A percentile compares a stretch with the other conserved stretches of the same genome.
phyloP scores from a whole-genome alignment of 1,284 basidiomycete species.

The Apiotrichum akiyoshidainum region DNA sequence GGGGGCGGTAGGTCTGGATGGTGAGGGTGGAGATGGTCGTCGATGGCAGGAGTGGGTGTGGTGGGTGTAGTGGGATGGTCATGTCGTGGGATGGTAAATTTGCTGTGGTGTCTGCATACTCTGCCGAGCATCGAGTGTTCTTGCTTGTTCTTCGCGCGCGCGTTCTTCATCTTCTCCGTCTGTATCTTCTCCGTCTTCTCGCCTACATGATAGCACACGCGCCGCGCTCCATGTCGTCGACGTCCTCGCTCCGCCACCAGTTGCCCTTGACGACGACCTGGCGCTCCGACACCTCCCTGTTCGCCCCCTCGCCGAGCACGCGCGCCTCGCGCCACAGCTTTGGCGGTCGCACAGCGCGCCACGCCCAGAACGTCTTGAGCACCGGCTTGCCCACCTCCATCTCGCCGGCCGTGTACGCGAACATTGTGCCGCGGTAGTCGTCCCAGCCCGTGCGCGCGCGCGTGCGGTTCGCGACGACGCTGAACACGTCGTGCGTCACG shows the following conservation, averaged over 20 bases:
- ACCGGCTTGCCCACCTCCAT: slow-evolving; percentile 53
- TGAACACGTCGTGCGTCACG: slow-evolving; percentile 62
- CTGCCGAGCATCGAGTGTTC: background rate
- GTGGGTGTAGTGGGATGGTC: background rate
- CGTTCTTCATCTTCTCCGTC: no score
- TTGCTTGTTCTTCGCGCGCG: no score
- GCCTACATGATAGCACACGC: slow-evolving; percentile 18
- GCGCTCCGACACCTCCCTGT: background rate
- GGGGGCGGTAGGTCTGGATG: no score
- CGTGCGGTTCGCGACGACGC: slow-evolving; percentile 54
- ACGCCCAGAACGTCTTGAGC: slow-evolving; percentile 79
- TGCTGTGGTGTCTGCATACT: no score
- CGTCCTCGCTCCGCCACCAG: slow-evolving; percentile 13
- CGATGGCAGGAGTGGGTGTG: background rate
- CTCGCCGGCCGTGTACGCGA: slow-evolving; percentile 33
- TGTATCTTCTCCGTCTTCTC: background rate
- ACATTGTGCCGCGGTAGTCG: slow-evolving; percentile 59
- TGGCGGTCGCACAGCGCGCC: slow-evolving; percentile 68
- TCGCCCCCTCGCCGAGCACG: slow-evolving; percentile 12
- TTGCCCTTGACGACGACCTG: background rate
- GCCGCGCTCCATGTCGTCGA: slow-evolving; percentile 20
- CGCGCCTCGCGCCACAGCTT: slow-evolving; percentile 28
- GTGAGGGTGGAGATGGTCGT: background rate
- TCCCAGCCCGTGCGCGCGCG: slow-evolving; percentile 70
- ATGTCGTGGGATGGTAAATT: no score